Evolutionary conservation across 2,329 filamentous ascomycete genomes (phyloP).

Genomic region (Alternaria sp.): DNA sequence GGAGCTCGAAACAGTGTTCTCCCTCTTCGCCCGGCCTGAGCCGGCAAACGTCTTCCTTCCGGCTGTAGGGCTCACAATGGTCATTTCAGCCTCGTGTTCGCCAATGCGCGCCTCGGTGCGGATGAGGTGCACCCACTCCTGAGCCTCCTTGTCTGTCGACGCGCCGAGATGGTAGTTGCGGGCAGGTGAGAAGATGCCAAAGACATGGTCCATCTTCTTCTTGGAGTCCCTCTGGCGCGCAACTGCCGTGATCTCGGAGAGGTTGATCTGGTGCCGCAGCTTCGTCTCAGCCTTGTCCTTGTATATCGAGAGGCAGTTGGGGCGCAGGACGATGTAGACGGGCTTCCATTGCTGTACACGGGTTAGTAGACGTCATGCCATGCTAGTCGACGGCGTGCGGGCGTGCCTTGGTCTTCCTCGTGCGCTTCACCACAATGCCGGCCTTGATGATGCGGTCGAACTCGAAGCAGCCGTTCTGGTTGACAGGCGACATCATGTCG

Average conservation of each 20-base stretch:
- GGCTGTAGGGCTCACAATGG: constrained; percentile 71
- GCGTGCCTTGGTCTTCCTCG: constrained; percentile 76
- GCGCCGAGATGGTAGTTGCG: constrained; percentile 93
- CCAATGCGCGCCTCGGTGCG: constrained; percentile 82
- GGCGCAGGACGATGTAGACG: constrained; percentile 86
- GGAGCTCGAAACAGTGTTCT: constrained; percentile 54
- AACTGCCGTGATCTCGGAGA: constrained; percentile 90
- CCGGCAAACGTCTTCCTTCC: constrained; percentile 58
- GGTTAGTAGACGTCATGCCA: constrained; percentile 19
- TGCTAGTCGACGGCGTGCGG: background rate
- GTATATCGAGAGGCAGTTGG: constrained; percentile 90
- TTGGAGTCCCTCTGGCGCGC: constrained; percentile 89
- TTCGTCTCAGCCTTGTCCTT: constrained; percentile 90
- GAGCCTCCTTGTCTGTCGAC: constrained; percentile 73
- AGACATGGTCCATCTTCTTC: constrained; percentile 84
- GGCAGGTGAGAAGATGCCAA: constrained; percentile 89
- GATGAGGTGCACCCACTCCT: constrained; percentile 86
- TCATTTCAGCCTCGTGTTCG: constrained; percentile 85
- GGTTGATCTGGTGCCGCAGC: constrained; percentile 84
- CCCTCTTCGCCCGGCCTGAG: constrained; percentile 47
- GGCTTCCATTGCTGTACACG: constrained; percentile 80
- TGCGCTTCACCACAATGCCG: constrained; percentile 85
- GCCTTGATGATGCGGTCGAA: constrained; percentile 94
- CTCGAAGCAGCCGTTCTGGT: constrained; percentile 93
- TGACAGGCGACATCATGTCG: constrained; percentile 82